phyloP scores from a whole-genome alignment of 208 protist genomes.

The Acanthamoeba sp. region DNA sequence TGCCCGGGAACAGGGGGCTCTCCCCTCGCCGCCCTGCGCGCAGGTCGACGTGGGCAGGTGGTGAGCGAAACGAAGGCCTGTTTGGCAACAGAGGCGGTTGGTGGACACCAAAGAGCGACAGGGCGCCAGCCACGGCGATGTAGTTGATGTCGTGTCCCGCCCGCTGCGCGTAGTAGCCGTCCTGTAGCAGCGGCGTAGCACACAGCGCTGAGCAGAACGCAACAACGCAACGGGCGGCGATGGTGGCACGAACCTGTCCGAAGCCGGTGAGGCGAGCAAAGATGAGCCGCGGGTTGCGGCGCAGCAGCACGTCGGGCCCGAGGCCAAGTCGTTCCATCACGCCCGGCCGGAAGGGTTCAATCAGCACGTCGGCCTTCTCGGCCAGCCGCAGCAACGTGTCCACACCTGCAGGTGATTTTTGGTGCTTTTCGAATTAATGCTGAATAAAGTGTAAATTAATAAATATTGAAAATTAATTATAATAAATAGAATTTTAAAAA shows the following conservation, averaged over 20 bases:
- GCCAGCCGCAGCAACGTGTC: conserved; percentile 71
- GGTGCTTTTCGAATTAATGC: no score
- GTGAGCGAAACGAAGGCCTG: no score
- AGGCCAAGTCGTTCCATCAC: conserved; percentile 88
- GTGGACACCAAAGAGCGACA: conserved; percentile 76
- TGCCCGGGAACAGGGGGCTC: conserved; percentile 59
- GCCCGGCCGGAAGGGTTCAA: conserved; percentile 87
- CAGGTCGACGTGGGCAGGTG: no score
- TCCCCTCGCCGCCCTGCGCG: conserved; percentile 52
- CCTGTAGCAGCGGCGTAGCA: background rate
- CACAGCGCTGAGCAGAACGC: background rate
- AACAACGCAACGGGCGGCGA: background rate
- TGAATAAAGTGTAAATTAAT: no score
- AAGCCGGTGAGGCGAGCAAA: conserved; percentile 88
- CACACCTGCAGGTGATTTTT: conserved; percentile 25
- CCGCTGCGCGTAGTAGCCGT: conserved; percentile 69
- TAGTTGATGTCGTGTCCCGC: conserved; percentile 91
- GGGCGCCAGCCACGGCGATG: conserved; percentile 83
- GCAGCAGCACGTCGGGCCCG: conserved; percentile 73
- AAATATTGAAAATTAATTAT: no score
- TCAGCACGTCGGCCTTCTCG: conserved; percentile 85
- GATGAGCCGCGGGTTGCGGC: conserved; percentile 85
- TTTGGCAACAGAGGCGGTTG: background rate
- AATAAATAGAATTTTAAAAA: background rate
- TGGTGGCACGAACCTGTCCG: conserved; percentile 79